Conservation (phyloP, 2,329 filamentous ascomycete species). For the Fusarium nurragi region DNA sequence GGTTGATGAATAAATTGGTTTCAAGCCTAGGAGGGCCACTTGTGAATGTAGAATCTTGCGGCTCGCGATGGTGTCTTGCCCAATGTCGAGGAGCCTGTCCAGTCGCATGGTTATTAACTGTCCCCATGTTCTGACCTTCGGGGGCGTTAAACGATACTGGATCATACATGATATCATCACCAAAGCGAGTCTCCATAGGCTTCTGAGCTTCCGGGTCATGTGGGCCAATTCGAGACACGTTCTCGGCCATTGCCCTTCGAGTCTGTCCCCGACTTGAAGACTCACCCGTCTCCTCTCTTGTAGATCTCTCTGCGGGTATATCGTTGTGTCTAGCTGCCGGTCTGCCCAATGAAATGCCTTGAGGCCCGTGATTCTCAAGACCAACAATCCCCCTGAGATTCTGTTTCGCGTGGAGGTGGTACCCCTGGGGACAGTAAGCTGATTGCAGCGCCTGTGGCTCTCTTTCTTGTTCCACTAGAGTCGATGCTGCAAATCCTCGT, state of each 20-base stretch:
- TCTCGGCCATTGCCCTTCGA: neutral
- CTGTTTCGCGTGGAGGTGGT: neutral
- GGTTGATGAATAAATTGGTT: neutral
- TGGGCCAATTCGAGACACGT: neutral
- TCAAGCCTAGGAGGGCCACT: neutral
- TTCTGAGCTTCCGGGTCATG: neutral
- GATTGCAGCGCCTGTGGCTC: neutral
- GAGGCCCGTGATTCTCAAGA: neutral
- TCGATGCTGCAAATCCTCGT: neutral
- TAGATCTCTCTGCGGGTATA: neutral
- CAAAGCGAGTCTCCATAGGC: neutral
- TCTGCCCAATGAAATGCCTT: neutral
- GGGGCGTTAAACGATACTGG: neutral
- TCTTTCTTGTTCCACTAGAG: constrained; percentile 26
- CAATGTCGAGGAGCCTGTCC: neutral
- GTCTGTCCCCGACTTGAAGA: neutral
- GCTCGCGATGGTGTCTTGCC: neutral
- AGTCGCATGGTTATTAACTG: neutral
- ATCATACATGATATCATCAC: neutral
- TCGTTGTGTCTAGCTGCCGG: neutral
- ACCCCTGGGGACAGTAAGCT: neutral
- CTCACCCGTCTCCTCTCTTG: neutral
- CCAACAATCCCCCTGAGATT: neutral
- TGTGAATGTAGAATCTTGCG: neutral
- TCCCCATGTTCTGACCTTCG: neutral